phyloP scores from a whole-genome alignment of 306 rosid genomes.

The Rubus parviflorus region DNA sequence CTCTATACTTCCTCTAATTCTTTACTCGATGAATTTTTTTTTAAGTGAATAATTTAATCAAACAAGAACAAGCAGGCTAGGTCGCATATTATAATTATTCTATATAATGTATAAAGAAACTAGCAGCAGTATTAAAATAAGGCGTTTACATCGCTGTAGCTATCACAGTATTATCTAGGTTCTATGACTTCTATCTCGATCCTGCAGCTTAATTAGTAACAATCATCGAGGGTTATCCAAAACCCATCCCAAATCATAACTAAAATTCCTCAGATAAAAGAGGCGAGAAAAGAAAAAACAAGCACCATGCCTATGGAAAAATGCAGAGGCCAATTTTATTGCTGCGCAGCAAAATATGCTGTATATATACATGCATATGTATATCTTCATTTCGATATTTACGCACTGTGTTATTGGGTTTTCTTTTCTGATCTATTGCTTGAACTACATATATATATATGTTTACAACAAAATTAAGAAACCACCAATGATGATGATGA shows the following conservation, averaged over 20 bases:
- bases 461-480: not conserved
- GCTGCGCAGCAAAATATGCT: not conserved
- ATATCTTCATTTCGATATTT: not conserved
- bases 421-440: not conserved
- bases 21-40: too few species aligned
- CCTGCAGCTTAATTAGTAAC: not conserved
- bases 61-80: too few species aligned
- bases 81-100: too few species aligned
- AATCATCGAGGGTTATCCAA: not conserved
- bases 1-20: too few species aligned
- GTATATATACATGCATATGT: not conserved
- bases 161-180: not conserved
- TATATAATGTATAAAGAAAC: too few species aligned
- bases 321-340: not conserved
- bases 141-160: too few species aligned
- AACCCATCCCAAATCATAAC: not conserved
- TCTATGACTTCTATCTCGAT: too few species aligned
- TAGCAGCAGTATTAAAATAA: too few species aligned
- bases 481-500: not conserved
- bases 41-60: too few species aligned
- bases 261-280: not conserved
- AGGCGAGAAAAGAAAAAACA: not conserved
- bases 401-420: not conserved
- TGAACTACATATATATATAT: not conserved
- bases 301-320: not conserved